phyloP scores from a whole-genome alignment of 2,329 filamentous ascomycete species.

The Ophiognomonia clavigignenti-juglandacearum region DNA sequence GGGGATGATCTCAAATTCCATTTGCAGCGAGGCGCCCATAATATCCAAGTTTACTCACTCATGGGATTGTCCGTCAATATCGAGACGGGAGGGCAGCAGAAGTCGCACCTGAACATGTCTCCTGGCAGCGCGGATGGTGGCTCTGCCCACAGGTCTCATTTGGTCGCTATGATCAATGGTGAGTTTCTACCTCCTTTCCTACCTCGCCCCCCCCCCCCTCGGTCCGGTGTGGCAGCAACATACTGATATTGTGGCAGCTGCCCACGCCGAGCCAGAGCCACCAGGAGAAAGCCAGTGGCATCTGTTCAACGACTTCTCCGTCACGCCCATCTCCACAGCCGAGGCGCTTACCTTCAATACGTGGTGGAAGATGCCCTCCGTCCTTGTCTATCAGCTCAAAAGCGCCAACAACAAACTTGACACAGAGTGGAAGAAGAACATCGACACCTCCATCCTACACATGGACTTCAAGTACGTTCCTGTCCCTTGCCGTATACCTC shows the following conservation, averaged over 20 bases:
- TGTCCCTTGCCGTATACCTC: background rate
- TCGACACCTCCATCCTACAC: conserved; percentile 84
- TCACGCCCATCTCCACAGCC: conserved; percentile 70
- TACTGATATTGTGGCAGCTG: conserved; percentile 40
- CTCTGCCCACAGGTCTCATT: conserved; percentile 80
- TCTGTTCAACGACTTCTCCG: conserved; percentile 94
- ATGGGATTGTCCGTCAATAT: conserved; percentile 89
- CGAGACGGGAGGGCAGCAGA: conserved; percentile 77
- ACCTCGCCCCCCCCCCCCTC: too few species aligned
- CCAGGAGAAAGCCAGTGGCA: conserved; percentile 75
- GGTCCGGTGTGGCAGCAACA: too few species aligned
- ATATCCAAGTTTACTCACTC: conserved; percentile 84
- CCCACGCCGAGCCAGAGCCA: conserved; percentile 57
- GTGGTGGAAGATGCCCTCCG: conserved; percentile 86
- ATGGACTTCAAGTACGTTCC: conserved; percentile 53
- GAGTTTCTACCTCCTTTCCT: too few species aligned
- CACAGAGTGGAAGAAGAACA: conserved; percentile 74
- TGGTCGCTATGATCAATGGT: conserved; percentile 89
- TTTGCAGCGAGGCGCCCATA: conserved; percentile 71
- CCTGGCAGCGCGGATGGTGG: conserved; percentile 82
- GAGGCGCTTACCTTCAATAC: conserved; percentile 89
- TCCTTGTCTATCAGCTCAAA: conserved; percentile 82
- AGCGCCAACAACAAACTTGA: conserved; percentile 77
- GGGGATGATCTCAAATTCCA: conserved; percentile 82
- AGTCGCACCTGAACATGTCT: conserved; percentile 78